Evolutionary conservation across 2,329 filamentous ascomycete species (phyloP), one percentile per base, ranked within the genome.

Genomic region (Chaetomiaceae sp.): DNA sequence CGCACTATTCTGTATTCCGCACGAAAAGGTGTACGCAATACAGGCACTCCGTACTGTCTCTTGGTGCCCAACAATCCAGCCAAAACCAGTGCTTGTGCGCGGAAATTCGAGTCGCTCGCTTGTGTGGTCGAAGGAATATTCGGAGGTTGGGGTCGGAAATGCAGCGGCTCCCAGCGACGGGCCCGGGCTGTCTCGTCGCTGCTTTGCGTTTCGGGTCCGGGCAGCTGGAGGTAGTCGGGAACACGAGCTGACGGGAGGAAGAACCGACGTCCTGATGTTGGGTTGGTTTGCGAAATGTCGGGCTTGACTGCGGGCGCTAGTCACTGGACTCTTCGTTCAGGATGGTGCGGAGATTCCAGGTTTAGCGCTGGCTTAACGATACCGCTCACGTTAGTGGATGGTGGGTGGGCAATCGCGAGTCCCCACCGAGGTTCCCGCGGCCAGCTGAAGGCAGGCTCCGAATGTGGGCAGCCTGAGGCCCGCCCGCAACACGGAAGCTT

Each of bases 351-450:
- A 54, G 50, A 40, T 34, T 43, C 27, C 5, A 25, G n/a, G n/a
- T n/a, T n/a, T n/a, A n/a, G n/a, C n/a, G n/a, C n/a, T n/a, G n/a
- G n/a, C n/a, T n/a, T n/a, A n/a, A n/a, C n/a, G n/a, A n/a, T n/a
- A n/a, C n/a, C n/a, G n/a, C n/a, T n/a, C n/a, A n/a, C n/a, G n/a
- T n/a, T n/a, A n/a, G n/a, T n/a, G n/a, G n/a, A n/a, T n/a, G 17
- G 17, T 27, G 33, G 38, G 45, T 42, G 52, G 49, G 48, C 48
- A 44, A 51, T 44, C 42, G 45, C 46, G 33, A 6, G 46, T 40
- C 45, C 48, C 53, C 53, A 53, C 53, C 44, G 53, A 44, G 46
- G 46, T 46, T 48, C 20, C 17, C 10, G 41, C 41, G 20, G n/a
- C 23, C 34, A 41, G 44, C 52, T 48, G 50, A 47, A 21, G 44